Evolutionary conservation across 1,139 yeast genomes (phyloP).

Genomic region (Yamadazyma oceani): DNA sequence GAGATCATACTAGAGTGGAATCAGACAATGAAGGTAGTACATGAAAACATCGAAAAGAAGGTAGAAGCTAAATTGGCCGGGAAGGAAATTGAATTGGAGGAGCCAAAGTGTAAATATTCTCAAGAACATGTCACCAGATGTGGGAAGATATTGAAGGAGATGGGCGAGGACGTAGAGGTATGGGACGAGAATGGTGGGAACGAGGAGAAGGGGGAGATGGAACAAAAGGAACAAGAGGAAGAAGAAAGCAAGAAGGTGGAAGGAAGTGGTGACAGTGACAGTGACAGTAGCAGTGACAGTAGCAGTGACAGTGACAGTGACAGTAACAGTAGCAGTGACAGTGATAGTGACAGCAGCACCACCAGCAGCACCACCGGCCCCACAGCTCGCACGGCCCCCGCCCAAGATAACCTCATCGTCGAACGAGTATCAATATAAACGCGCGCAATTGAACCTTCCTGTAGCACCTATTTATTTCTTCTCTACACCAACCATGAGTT

Average conservation of each 20-base stretch:
- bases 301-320: slow-evolving; percentile 2
- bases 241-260: slow-evolving; percentile 9
- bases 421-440: slow-evolving; percentile 17
- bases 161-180: slow-evolving; percentile 37
- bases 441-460: not conserved
- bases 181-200: slow-evolving; percentile 7
- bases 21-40: slow-evolving; percentile 41
- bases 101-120: slow-evolving; percentile 21
- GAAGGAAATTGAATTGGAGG: slow-evolving; percentile 19
- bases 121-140: slow-evolving; percentile 48
- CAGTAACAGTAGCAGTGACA: slow-evolving; percentile 5
- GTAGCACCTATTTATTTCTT: not conserved
- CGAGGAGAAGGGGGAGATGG: slow-evolving; percentile 8
- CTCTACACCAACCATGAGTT: slow-evolving; percentile 22
- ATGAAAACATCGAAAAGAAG: slow-evolving; percentile 37
- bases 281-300: slow-evolving; percentile 7
- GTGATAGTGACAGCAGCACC: slow-evolving; percentile 3
- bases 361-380: slow-evolving; percentile 1
- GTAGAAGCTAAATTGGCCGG: slow-evolving; percentile 35
- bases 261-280: slow-evolving; percentile 6
- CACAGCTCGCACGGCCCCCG: too few species aligned
- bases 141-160: slow-evolving; percentile 29
- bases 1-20: slow-evolving; percentile 60
- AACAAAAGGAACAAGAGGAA: slow-evolving; percentile 18
- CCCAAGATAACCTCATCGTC: slow-evolving; percentile 18